phyloP scores from a whole-genome alignment of 2,329 filamentous ascomycete genomes.

The Myriangium duriaei region DNA sequence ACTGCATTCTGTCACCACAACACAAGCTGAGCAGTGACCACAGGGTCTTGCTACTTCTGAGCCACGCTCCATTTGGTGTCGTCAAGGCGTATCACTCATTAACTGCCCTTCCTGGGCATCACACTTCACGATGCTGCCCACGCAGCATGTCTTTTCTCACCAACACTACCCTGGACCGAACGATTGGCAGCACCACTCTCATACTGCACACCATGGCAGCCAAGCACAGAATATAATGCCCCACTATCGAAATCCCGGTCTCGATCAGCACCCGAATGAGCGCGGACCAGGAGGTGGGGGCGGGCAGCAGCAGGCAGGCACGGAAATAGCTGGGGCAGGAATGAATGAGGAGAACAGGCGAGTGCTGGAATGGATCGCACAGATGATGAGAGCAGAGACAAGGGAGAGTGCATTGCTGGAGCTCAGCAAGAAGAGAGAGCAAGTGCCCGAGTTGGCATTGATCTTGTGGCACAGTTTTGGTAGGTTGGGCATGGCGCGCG shows the following conservation, averaged over 20 bases:
- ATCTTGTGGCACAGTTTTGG: slow-evolving; percentile 98
- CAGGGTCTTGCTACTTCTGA: too few species aligned
- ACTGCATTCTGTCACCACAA: too few species aligned
- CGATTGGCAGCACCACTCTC: slow-evolving; percentile 30
- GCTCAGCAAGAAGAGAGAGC: slow-evolving; percentile 95
- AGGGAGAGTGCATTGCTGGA: slow-evolving; percentile 86
- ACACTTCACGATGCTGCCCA: slow-evolving; percentile 13
- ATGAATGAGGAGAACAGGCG: slow-evolving; percentile 71
- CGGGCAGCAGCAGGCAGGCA: slow-evolving; percentile 11
- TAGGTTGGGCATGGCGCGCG: slow-evolving; percentile 33
- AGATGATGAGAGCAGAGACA: slow-evolving; percentile 75
- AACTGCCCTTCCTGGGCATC: not conserved
- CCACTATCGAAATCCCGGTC: slow-evolving; percentile 7
- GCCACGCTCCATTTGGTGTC: too few species aligned
- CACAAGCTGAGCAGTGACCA: too few species aligned
- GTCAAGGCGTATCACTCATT: too few species aligned
- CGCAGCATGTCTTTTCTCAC: slow-evolving; percentile 49
- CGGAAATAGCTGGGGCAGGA: slow-evolving; percentile 14
- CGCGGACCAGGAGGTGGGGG: slow-evolving; percentile 8
- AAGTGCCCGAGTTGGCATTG: slow-evolving; percentile 88
- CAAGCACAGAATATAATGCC: slow-evolving; percentile 25
- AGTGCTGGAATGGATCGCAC: slow-evolving; percentile 86
- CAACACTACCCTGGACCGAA: slow-evolving; percentile 41
- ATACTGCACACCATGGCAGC: slow-evolving; percentile 10
- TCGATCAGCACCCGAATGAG: slow-evolving; percentile 7